Evolutionary conservation across 176 grass and related monocot genomes (phyloP), one percentile per base, ranked within the genome.

Genomic region (Elaeis guineensis): DNA sequence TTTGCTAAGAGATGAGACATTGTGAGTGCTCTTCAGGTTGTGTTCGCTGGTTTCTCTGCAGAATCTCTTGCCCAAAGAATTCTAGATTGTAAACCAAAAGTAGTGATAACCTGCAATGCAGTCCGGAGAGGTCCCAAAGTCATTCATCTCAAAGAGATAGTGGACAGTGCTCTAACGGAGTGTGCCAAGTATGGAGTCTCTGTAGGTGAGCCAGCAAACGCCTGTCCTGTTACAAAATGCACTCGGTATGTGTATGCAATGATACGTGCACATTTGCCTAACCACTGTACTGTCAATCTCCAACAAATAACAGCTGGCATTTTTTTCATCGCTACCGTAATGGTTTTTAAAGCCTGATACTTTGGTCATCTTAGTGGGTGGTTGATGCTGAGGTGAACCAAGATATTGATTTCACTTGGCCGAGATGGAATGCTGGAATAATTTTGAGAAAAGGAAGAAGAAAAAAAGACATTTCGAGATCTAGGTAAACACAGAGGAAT

Each of bases 21-120:
- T 16, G 44, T 58, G 52, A 29, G 30, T 23, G 57, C 6, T 75
- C 19, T 63, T 58, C 75, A 98, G 93, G 93, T 98, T 67, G 87
- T 98, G 54, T 98, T 98, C 76, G 87, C 93, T 28, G 87, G 93
- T 50, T 98, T 98, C 77, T 98, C 93, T 60, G 76, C 87, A 0
- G 93, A 98, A 16, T 80, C 93, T 22, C 64, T 98, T 49, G 83
- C 87, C 20, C 93, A 98, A 69, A 89, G 93, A 72, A 89, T 98
- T 48, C 25, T 59, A 59, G 93, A 89, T 51, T 92, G 93, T 72
- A 89, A 89, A 25, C 87, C 93, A 5, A 98, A 98, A 72, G 58
- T 86, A 70, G 93, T 98, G 25, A 83, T 98, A 73, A 98, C 93
- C 14, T 92, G 93, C 81, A 98, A 92, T 80, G 93, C 87, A 21